Evolutionary conservation across 2,329 filamentous ascomycete species (phyloP).

Genomic region (Nakataea oryzae): DNA sequence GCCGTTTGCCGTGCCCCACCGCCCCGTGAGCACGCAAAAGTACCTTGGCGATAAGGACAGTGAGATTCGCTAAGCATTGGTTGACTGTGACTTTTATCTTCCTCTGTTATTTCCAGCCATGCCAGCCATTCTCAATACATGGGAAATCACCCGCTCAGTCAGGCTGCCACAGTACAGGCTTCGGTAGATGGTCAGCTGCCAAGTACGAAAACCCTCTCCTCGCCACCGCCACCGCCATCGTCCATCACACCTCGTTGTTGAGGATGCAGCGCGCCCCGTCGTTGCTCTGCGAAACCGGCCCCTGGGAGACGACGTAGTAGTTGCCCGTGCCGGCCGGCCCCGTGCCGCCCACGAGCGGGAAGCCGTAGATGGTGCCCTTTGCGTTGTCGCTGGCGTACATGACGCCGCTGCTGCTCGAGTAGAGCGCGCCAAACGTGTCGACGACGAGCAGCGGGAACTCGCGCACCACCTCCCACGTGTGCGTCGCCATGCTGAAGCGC

Average conservation of each 20-base stretch:
- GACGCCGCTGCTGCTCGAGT: constrained; percentile 5
- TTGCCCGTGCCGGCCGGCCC: background rate
- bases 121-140: no score
- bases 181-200: no score
- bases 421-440: constrained; percentile 4
- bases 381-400: background rate
- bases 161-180: no score
- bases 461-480: constrained; percentile 3
- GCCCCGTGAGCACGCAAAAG: no score
- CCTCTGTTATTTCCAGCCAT: no score
- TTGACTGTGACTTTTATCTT: no score
- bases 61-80: no score
- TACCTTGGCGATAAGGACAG: no score
- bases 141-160: no score
- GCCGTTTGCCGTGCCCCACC: no score
- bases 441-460: background rate
- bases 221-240: background rate
- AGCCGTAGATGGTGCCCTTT: background rate
- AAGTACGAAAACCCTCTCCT: no score
- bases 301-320: background rate
- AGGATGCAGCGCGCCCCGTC: background rate
- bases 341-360: background rate
- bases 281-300: background rate
- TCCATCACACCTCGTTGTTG: background rate
- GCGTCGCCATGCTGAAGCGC: constrained; percentile 4